These are phyloP conservation scores for Linnemannia hyalina DNA, from an alignment of 192 early-diverging fungal species.

Conservation along the genomic window DNA sequence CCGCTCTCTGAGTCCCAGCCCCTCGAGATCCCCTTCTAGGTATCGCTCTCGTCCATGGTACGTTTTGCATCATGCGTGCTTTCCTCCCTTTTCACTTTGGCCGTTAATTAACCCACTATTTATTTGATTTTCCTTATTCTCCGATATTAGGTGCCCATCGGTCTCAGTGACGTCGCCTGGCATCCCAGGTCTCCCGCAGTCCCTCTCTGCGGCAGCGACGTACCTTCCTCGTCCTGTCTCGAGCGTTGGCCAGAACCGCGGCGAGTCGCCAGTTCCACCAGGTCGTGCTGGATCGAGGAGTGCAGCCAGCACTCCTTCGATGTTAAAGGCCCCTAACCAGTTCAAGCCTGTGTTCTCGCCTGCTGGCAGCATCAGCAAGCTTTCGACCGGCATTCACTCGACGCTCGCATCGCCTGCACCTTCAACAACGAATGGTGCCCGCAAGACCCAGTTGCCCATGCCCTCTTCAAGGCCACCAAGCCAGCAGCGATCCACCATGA, in stretches of 20 bases:
- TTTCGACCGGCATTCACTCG: conserved; percentile 42
- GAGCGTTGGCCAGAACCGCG: conserved; percentile 18
- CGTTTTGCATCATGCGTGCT: not conserved
- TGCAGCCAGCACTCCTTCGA: conserved; percentile 29
- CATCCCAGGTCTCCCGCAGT: conserved; percentile 48
- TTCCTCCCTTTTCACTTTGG: not conserved
- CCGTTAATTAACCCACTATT: not conserved
- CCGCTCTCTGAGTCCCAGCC: conserved; percentile 50
- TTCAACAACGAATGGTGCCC: conserved; percentile 7
- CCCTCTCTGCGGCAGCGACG: conserved; percentile 16
- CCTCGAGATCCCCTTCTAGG: conserved; percentile 28
- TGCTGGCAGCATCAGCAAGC: conserved; percentile 39
- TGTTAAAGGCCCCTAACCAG: conserved; percentile 17
- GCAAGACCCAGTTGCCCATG: conserved; percentile 40
- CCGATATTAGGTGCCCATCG: conserved; percentile 39
- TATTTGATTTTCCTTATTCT: not conserved
- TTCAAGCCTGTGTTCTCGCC: conserved; percentile 51
- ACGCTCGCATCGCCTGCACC: conserved; percentile 8
- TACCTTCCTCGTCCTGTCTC: conserved; percentile 45
- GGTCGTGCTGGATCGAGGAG: conserved; percentile 27
- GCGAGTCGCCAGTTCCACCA: conserved; percentile 22
- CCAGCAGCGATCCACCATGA: conserved; percentile 18
- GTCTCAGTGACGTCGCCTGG: conserved; percentile 49
- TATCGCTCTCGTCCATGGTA: conserved; percentile 44
- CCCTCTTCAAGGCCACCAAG: conserved; percentile 19